Base-by-base conservation (phyloP, 1,139 yeast species). In the Arxiozyma telluris region DNA sequence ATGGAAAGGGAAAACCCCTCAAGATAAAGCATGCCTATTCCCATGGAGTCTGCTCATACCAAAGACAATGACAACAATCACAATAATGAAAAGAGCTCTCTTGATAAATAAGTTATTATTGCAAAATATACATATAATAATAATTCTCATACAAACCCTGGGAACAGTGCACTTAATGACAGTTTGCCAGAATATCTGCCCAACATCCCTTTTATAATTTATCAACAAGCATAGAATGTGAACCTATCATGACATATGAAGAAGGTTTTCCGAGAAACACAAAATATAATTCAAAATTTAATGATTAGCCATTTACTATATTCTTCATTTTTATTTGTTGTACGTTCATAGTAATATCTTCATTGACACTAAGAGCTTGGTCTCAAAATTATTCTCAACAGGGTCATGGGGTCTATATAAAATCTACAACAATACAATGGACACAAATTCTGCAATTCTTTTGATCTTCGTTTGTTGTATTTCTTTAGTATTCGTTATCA, bases 301-400 rank as follows among this genome's bases (percentile, higher is more conserved):
- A 88, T 63, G 96, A 90, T 67, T 76, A 83, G 79, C 84, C 87
- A 0, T 86, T 86, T 61, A 76, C 87, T 0, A 61, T 86, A 1
- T 73, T 89, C 58, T 86, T 88, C 63, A 62, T 81, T 20, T 72
- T 77, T 6, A 81, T 84, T 12, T 75, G 84, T 6, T 79, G 74
- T 23, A 96, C 93, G 0, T 88, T 88, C 65, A 68, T 83, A 47
- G 91, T 82, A 0, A 74, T 90, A 46, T 85, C 95, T 0, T 86
- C 79, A 6, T 76, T 88, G 50, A 80, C 88, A 0, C 70, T 90
- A 57, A 75, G 81, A 60, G 84, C 87, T 11, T 84, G 87, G 72
- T 73, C 78, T 17, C 61, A 73, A 47, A 79, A 82, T 9, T 77
- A 79, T 62, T 71, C 79, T 30, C 74, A 72, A 55, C 80, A 80